Evolutionary conservation across 2,329 filamentous ascomycete species (phyloP).

Genomic region (Cordyceps fumosorosea): DNA sequence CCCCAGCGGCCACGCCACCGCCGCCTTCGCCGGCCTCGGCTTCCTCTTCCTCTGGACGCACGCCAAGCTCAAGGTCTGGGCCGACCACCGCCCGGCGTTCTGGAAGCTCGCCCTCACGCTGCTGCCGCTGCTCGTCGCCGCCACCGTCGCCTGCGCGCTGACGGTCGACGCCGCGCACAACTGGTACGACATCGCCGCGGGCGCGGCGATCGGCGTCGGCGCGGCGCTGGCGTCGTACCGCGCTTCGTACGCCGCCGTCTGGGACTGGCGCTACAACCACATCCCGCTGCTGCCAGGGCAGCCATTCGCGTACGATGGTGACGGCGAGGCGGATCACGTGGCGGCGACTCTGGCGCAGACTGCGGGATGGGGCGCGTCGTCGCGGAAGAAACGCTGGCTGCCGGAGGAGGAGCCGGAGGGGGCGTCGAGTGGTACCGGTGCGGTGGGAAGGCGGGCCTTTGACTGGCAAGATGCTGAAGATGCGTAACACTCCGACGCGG

Average conservation of each 20-base stretch:
- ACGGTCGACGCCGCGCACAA: conserved; percentile 62
- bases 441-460: neutral
- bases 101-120: conserved; percentile 59
- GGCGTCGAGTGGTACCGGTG: neutral
- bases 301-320: conserved; percentile 24
- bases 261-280: conserved; percentile 64
- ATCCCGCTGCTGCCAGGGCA: conserved; percentile 48
- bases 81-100: conserved; percentile 58
- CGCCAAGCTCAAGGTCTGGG: conserved; percentile 64
- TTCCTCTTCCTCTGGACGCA: conserved; percentile 64
- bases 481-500: neutral
- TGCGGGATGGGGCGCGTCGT: conserved; percentile 14
- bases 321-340: conserved; percentile 8
- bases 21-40: conserved; percentile 56
- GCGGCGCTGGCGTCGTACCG: conserved; percentile 59
- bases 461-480: neutral
- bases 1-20: conserved; percentile 61
- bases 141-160: conserved; percentile 53
- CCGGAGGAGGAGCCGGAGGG: neutral
- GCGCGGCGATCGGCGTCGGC: conserved; percentile 54
- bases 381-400: conserved; percentile 13
- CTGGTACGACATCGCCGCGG: conserved; percentile 63
- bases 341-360: conserved; percentile 12
- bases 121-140: conserved; percentile 53
- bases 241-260: conserved; percentile 60